Evolutionary conservation across 2,329 filamentous ascomycete genomes (phyloP), one percentile per base, ranked within the genome.

Genomic region (Paraphoma chrysanthemicola): DNA sequence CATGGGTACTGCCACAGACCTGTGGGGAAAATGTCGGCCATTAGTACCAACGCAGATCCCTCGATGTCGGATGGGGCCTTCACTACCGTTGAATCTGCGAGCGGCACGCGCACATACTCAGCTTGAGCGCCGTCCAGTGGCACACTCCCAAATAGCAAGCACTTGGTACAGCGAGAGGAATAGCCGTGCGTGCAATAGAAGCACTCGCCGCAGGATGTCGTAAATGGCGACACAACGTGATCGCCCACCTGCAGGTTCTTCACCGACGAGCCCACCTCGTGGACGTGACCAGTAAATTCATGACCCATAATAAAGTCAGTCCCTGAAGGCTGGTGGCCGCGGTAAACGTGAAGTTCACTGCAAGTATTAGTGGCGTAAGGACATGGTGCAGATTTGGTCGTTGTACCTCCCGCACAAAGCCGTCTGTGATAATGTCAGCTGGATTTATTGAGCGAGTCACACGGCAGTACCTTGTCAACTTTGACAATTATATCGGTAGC

Each of bases 21-120:
- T 0, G 82, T 84, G 30, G 93, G 93, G 77, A 95, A 96, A 68
- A 97, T 96, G 72, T 97, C 93, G 14, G 91, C 92, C 93, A 97
- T 96, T 28, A 97, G 83, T 6, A 96, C 87, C 47, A 96, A 82
- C 36, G 87, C 87, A 62, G 90, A 85, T 64, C 94, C 89, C 17
- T 89, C 86, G 55, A 96, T 89, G 8, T 84, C 86, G 1, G 85
- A 77, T 0, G 90, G 90, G 0, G 92, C 89, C 68, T 88, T 89
- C 70, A 93, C 84, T n/a, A 89, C 86, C 0, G 92, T 96, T 36
- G 87, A 87, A 69, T 96, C 92, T 10, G 93, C 93, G 52, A 89
- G 80, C 0, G 93, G 93, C 12, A 96, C 85, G 6, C 77, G 67
- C 57, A 84, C 89, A 72, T 88, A 96, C 77, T 95, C 89, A 31